phyloP scores from a whole-genome alignment of 1,284 basidiomycete genomes.

The Trichosporon coremiiforme region DNA sequence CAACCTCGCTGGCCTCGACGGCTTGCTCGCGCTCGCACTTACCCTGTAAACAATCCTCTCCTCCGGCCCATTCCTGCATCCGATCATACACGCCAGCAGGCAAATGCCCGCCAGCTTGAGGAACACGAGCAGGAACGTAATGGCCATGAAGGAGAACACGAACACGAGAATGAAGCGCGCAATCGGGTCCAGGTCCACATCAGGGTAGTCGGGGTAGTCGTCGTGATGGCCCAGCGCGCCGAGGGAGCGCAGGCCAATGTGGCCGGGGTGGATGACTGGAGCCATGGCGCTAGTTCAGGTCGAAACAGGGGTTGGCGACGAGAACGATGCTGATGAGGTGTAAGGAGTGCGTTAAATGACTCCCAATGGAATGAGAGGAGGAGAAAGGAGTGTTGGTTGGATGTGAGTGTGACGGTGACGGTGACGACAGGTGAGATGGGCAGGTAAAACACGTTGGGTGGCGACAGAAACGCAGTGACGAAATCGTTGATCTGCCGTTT shows the following conservation, averaged over 20 bases:
- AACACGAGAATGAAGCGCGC: constrained; percentile 16
- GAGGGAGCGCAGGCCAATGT: background rate
- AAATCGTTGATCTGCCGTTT: background rate
- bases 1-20: no score
- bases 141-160: background rate
- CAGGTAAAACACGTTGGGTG: background rate
- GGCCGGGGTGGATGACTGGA: background rate
- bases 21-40: background rate
- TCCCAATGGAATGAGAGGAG: background rate
- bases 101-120: constrained; percentile 4
- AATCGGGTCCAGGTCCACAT: constrained; percentile 6
- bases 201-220: constrained; percentile 2
- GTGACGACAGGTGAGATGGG: background rate
- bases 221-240: background rate
- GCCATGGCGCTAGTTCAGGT: background rate
- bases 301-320: no score
- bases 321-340: no score
- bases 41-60: constrained; percentile 5
- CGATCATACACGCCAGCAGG: constrained; percentile 4
- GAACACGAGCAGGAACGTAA: background rate
- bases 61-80: background rate
- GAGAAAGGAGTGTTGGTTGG: background rate
- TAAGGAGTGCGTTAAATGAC: background rate
- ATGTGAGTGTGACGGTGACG: no score
- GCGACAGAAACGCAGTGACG: background rate